Conservation (phyloP, 306 rosid genomes). For the Prosopis cineraria region DNA sequence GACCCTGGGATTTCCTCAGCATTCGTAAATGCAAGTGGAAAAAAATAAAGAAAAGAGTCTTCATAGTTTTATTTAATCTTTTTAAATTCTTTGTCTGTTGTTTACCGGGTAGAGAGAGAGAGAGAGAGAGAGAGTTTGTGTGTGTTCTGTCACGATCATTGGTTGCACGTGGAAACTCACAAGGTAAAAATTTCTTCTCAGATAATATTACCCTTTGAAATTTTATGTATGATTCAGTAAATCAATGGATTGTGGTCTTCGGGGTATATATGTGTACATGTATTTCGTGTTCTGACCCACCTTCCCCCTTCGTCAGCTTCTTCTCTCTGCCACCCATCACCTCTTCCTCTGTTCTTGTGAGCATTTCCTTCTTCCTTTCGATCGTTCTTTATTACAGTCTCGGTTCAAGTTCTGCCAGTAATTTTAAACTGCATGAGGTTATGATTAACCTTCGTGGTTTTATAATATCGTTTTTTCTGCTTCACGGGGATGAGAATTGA, state of each 20-base stretch:
- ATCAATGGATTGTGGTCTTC: constrained; percentile 35
- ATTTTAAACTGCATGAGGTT: constrained; percentile 49
- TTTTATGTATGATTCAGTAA: constrained; percentile 29
- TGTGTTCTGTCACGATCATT: constrained; percentile 54
- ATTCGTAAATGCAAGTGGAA: background rate
- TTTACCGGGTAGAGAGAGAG: constrained; percentile 23
- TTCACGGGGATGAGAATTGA: constrained; percentile 39
- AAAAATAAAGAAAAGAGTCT: background rate
- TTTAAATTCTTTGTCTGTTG: constrained; percentile 28
- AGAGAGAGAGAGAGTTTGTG: background rate
- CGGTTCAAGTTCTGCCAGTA: constrained; percentile 36
- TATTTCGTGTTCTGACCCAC: constrained; percentile 43
- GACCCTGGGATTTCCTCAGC: constrained; percentile 26
- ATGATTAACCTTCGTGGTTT: constrained; percentile 23
- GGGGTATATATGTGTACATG: constrained; percentile 13
- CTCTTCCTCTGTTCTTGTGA: constrained; percentile 39
- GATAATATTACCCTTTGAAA: constrained; percentile 24
- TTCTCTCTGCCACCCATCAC: constrained; percentile 42
- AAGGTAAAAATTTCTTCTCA: constrained; percentile 49
- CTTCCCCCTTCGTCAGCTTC: constrained; percentile 61
- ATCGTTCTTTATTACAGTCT: constrained; percentile 38
- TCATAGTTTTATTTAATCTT: background rate
- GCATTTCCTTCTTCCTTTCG: constrained; percentile 38
- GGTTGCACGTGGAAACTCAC: constrained; percentile 61
- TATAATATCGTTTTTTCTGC: constrained; percentile 34